These are phyloP conservation scores for Mesotaenium endlicherianum DNA, from an alignment of 139 green algal species.

Conservation along the genomic window DNA sequence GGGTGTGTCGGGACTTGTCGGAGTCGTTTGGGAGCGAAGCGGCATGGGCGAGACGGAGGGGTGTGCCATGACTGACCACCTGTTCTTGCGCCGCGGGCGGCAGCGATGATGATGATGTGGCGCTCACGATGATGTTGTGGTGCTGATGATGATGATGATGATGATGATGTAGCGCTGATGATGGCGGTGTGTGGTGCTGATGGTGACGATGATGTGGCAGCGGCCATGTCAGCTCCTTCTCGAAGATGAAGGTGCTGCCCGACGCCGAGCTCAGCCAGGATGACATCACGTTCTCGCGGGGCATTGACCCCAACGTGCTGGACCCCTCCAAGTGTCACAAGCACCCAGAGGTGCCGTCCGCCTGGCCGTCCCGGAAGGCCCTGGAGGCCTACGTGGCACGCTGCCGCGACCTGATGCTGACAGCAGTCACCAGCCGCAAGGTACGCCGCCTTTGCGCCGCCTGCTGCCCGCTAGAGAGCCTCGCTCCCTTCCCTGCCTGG, in stretches of 20 bases:
- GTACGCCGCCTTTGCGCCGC: too few species aligned
- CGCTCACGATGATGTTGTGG: too few species aligned
- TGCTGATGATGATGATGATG: too few species aligned
- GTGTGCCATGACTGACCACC: too few species aligned
- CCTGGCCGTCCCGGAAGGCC: conserved; percentile 55
- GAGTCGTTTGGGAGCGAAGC: too few species aligned
- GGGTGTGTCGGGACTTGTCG: too few species aligned
- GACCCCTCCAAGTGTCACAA: conserved; percentile 61
- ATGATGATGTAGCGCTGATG: background rate
- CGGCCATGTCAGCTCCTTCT: conserved; percentile 35
- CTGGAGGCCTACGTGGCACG: conserved; percentile 47
- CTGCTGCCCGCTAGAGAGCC: too few species aligned
- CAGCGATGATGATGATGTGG: too few species aligned
- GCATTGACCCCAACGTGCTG: conserved; percentile 64
- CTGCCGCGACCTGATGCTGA: background rate
- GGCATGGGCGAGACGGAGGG: too few species aligned
- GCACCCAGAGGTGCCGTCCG: conserved; percentile 54
- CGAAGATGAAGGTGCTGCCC: conserved; percentile 40
- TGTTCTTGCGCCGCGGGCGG: too few species aligned
- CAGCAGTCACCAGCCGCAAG: background rate
- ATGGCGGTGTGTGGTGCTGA: background rate
- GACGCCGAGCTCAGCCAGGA: background rate
- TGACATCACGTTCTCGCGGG: conserved; percentile 62
- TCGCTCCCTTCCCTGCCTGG: too few species aligned
- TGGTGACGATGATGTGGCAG: conserved; percentile 12